Evolutionary conservation across 345 rosid genomes (phyloP).

Genomic region (Citrus trifoliata): DNA sequence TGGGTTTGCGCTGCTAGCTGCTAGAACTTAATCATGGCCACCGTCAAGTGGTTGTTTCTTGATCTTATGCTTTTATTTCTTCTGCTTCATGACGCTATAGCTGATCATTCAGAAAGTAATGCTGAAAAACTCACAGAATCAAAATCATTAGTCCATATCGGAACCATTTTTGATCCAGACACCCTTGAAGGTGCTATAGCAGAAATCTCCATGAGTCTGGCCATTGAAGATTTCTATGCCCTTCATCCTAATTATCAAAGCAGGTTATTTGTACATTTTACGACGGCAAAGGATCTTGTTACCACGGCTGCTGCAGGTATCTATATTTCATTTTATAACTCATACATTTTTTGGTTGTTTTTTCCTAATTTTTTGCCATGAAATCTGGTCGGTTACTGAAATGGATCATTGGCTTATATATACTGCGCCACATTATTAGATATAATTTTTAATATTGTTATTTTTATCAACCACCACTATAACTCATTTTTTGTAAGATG

Average conservation of each 20-base stretch:
- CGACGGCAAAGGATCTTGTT: background rate
- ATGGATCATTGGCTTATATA: too few species aligned
- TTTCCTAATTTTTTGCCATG: background rate
- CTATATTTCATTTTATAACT: background rate
- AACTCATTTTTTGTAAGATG: too few species aligned
- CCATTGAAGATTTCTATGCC: constrained; percentile 18
- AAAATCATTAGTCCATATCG: background rate
- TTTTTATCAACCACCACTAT: too few species aligned
- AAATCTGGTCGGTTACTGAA: too few species aligned
- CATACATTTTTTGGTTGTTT: background rate
- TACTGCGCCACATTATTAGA: too few species aligned
- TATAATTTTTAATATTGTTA: too few species aligned
- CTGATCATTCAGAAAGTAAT: background rate
- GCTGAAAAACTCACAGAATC: background rate
- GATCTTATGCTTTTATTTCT: background rate
- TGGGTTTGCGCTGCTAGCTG: too few species aligned
- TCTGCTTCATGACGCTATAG: background rate
- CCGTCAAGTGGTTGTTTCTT: background rate
- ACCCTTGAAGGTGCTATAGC: background rate
- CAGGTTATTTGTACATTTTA: background rate
- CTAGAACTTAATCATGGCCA: background rate
- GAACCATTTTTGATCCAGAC: background rate
- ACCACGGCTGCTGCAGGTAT: background rate
- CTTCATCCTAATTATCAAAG: background rate
- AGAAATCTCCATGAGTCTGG: constrained; percentile 13